These are phyloP conservation scores for Agaricus blazei DNA, from an alignment of 768 basidiomycete species.

Conservation along the genomic window DNA sequence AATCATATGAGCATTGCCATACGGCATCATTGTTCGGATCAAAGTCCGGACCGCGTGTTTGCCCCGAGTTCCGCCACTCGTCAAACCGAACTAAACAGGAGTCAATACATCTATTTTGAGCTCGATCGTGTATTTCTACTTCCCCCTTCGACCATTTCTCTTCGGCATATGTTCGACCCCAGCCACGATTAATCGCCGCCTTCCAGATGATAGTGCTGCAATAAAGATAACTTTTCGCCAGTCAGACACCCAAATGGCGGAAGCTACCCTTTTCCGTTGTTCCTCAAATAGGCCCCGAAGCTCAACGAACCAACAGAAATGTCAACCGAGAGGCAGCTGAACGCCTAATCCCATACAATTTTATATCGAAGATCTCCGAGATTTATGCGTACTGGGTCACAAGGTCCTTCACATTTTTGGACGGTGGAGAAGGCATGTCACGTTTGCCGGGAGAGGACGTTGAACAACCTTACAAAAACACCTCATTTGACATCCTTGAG, in stretches of 20 bases:
- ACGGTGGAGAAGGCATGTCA: not conserved
- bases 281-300: no score
- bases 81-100: not conserved
- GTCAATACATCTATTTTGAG: not conserved
- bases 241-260: not conserved
- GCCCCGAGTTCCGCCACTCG: no score
- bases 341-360: not conserved
- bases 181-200: not conserved
- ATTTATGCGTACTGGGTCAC: constrained; percentile 7
- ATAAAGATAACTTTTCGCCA: not conserved
- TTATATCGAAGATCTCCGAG: constrained; percentile 3
- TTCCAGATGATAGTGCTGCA: not conserved
- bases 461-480: constrained; percentile 3
- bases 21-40: no score
- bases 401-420: not conserved
- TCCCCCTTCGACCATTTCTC: not conserved
- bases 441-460: not conserved
- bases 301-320: no score
- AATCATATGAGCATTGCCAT: no score
- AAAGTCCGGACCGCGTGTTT: no score
- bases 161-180: not conserved
- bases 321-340: no score
- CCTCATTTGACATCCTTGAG: not conserved
- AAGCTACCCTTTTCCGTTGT: no score
- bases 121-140: not conserved